These are phyloP conservation scores for Carpinus viminea DNA, from an alignment of 306 rosid species.

Conservation along the genomic window DNA sequence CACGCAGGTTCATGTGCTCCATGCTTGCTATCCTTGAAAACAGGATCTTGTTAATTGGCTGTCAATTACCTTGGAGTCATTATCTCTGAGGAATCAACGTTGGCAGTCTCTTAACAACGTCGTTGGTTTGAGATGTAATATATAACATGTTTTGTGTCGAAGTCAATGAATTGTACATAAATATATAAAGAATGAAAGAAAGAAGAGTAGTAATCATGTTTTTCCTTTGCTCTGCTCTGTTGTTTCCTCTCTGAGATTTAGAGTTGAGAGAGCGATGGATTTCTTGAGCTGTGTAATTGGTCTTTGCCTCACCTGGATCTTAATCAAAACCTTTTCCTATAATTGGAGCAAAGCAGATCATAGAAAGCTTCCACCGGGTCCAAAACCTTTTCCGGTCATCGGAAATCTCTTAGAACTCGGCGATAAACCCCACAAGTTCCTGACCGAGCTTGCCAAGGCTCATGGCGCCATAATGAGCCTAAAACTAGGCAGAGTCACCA, in stretches of 20 bases:
- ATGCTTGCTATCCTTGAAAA: no score
- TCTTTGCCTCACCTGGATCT: constrained; percentile 20
- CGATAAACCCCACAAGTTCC: constrained; percentile 43
- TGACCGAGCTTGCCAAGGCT: constrained; percentile 34
- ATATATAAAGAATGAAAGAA: no score
- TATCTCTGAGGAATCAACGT: no score
- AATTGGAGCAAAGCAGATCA: neutral
- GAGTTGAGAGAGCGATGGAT: constrained; percentile 3
- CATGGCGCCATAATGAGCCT: constrained; percentile 53
- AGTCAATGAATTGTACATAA: no score
- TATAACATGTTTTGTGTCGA: no score
- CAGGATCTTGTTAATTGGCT: no score
- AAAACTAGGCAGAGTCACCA: constrained; percentile 48
- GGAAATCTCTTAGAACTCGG: constrained; percentile 61
- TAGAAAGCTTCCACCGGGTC: constrained; percentile 53
- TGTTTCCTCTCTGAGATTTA: neutral
- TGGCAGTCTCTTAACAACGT: no score
- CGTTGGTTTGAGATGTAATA: no score
- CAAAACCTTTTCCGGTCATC: constrained; percentile 33
- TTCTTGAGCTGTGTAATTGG: neutral
- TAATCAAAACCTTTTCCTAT: constrained; percentile 17
- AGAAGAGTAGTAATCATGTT: no score
- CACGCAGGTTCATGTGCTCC: no score
- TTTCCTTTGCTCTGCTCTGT: no score
- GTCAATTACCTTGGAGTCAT: no score